phyloP scores from a whole-genome alignment of 129 eudicot species.

The Chrysanthemum seticuspe region DNA sequence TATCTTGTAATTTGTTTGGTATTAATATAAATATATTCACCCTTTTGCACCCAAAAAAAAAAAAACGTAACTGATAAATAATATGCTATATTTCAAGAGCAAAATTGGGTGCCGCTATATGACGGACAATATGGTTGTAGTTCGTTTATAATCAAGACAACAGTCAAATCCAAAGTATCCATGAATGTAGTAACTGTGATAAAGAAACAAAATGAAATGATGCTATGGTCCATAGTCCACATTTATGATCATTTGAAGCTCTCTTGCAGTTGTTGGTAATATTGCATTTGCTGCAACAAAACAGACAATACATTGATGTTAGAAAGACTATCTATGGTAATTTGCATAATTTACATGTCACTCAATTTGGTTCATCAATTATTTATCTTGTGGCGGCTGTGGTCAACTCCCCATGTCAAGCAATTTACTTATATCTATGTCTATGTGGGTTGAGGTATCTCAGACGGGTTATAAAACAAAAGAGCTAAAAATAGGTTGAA shows the following conservation, averaged over 20 bases:
- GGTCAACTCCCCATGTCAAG: no score
- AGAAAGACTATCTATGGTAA: neutral
- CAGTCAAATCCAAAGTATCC: neutral
- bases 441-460: no score
- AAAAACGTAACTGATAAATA: neutral
- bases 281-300: slow-evolving; percentile 64
- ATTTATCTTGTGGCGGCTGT: no score
- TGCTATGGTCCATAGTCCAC: neutral
- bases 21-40: no score
- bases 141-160: neutral
- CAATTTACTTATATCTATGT: no score
- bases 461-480: no score
- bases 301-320: neutral
- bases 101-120: slow-evolving; percentile 14
- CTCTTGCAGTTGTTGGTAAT: slow-evolving; percentile 42
- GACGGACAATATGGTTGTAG: neutral
- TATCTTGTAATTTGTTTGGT: no score
- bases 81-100: slow-evolving; percentile 16
- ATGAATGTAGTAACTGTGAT: neutral
- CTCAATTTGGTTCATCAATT: no score
- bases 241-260: slow-evolving; percentile 44
- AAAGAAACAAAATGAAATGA: neutral
- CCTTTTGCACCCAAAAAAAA: no score
- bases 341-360: neutral
- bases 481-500: no score